Evolutionary conservation across 1,139 yeast genomes (phyloP).

Genomic region (Geotrichum reessii): DNA sequence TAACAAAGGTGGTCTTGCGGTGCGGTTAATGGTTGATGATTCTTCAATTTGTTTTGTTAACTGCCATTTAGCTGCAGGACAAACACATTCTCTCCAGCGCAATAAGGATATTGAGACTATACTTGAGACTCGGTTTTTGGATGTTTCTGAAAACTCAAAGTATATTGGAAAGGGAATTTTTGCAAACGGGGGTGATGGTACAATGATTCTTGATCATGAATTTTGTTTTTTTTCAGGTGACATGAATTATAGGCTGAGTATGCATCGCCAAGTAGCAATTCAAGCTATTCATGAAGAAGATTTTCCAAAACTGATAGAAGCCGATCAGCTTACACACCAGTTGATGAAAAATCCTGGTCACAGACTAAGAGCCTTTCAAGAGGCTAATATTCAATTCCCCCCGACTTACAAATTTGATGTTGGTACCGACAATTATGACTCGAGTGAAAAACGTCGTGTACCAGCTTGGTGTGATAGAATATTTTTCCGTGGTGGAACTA

Average conservation of each 20-base stretch:
- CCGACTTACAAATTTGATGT: conserved; percentile 94
- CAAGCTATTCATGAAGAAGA: conserved; percentile 48
- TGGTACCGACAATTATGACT: conserved; percentile 69
- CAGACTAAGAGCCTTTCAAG: conserved; percentile 64
- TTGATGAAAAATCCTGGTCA: conserved; percentile 61
- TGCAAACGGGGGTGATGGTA: conserved; percentile 47
- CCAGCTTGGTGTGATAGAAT: conserved; percentile 98
- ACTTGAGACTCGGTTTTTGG: conserved; percentile 50
- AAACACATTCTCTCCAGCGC: conserved; percentile 68
- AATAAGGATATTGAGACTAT: conserved; percentile 75
- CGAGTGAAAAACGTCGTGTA: conserved; percentile 84
- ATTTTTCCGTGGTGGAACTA: conserved; percentile 51
- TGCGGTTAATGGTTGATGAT: conserved; percentile 69
- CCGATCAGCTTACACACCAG: conserved; percentile 74
- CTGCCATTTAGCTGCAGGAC: conserved; percentile 92
- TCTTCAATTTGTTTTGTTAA: conserved; percentile 74
- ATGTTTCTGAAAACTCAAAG: conserved; percentile 44
- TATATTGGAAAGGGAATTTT: conserved; percentile 36
- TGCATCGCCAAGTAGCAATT: conserved; percentile 66
- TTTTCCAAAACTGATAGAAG: conserved; percentile 51
- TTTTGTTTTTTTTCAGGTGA: conserved; percentile 92
- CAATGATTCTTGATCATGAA: conserved; percentile 62
- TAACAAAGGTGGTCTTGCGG: conserved; percentile 90
- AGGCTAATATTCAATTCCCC: conserved; percentile 64
- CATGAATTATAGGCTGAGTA: conserved; percentile 73